A percentile compares a stretch with the other conserved stretches of the same genome.
Conservation (phyloP, 2,329 filamentous ascomycete species). For the Niveomyces coronatus region DNA sequence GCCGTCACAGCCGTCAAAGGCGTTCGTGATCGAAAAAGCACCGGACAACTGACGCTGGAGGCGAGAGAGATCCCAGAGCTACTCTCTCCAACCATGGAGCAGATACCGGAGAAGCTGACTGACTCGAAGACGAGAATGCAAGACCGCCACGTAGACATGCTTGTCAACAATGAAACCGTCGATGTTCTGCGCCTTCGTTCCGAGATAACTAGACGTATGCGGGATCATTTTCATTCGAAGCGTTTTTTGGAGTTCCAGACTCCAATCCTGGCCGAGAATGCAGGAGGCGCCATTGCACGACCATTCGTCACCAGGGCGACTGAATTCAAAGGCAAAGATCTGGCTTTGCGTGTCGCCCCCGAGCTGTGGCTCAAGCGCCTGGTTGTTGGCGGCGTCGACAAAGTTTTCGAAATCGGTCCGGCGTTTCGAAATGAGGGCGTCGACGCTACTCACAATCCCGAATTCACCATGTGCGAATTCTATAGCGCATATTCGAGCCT, state of each 20-base stretch:
- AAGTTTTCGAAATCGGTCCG: constrained; percentile 86
- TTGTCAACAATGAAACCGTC: constrained; percentile 59
- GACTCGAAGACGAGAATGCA: constrained; percentile 64
- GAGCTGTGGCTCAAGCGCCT: constrained; percentile 93
- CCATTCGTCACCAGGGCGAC: constrained; percentile 75
- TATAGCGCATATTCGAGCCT: constrained; percentile 80
- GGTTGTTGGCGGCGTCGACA: constrained; percentile 78
- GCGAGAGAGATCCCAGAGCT: constrained; percentile 59
- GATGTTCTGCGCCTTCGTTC: constrained; percentile 67
- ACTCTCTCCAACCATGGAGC: constrained; percentile 68
- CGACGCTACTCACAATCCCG: constrained; percentile 87
- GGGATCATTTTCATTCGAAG: constrained; percentile 59
- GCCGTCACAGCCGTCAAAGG: constrained; percentile 54
- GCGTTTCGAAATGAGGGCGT: constrained; percentile 90
- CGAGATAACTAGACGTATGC: constrained; percentile 61
- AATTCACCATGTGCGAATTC: constrained; percentile 97
- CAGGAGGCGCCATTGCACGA: constrained; percentile 78
- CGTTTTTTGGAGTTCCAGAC: constrained; percentile 84
- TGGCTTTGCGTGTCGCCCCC: constrained; percentile 81
- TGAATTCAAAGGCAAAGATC: constrained; percentile 59
- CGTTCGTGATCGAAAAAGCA: constrained; percentile 53
- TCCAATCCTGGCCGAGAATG: constrained; percentile 71
- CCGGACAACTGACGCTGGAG: constrained; percentile 68
- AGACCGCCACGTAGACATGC: constrained; percentile 76
- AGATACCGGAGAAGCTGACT: constrained; percentile 60